Conservation (phyloP, 1,139 yeast species). For the Spencermartinsiella ligniputridi region DNA sequence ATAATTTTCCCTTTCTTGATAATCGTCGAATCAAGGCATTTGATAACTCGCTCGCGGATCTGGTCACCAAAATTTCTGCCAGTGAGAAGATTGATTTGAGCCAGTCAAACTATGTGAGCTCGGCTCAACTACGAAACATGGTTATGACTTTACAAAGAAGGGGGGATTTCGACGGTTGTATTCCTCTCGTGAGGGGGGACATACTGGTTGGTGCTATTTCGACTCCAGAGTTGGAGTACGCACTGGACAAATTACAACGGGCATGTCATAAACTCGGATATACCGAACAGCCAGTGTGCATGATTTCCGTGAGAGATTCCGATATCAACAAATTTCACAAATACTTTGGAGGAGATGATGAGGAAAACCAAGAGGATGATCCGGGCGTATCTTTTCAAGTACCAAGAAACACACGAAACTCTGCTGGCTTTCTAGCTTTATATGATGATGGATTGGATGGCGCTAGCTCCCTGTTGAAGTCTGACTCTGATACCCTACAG, state of each 20-base stretch:
- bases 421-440: background rate
- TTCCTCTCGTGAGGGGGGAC: conserved; percentile 39
- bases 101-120: conserved; percentile 38
- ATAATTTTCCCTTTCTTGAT: conserved; percentile 54
- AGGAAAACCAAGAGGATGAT: background rate
- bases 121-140: conserved; percentile 36
- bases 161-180: conserved; percentile 51
- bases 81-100: conserved; percentile 38
- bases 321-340: conserved; percentile 21
- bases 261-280: conserved; percentile 22
- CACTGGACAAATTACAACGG: conserved; percentile 44
- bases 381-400: conserved; percentile 1
- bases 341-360: conserved; percentile 12
- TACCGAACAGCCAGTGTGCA: conserved; percentile 18
- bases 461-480: background rate
- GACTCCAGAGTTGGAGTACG: conserved; percentile 51
- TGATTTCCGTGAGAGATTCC: conserved; percentile 19
- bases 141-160: conserved; percentile 38
- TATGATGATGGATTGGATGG: background rate
- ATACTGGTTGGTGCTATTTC: conserved; percentile 48
- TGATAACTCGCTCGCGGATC: conserved; percentile 42
- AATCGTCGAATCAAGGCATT: conserved; percentile 36
- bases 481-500: conserved; percentile 16
- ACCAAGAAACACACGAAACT: background rate
- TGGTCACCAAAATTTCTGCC: conserved; percentile 34